Conservation (phyloP, 768 basidiomycete genomes). For the Hebeloma cylindrosporum region DNA sequence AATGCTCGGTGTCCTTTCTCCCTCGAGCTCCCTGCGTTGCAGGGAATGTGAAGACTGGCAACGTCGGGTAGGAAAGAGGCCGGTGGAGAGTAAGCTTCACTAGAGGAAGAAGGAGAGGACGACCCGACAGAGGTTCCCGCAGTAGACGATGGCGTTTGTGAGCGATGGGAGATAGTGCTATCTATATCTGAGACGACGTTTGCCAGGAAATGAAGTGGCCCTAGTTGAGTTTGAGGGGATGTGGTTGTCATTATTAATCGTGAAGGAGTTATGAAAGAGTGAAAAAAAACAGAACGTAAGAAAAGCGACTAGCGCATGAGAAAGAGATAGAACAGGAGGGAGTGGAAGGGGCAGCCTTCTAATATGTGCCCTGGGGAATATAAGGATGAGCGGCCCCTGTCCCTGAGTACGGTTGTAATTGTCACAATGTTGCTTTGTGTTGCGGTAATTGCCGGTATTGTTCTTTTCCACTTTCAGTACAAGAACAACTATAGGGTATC, state of each 20-base stretch:
- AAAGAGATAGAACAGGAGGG: slow-evolving; percentile 21
- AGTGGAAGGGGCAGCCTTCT: slow-evolving; percentile 16
- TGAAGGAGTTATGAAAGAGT: slow-evolving; percentile 24
- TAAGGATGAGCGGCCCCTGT: slow-evolving; percentile 24
- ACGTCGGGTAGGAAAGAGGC: slow-evolving; percentile 22
- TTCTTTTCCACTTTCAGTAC: slow-evolving; percentile 29
- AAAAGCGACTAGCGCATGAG: slow-evolving; percentile 37
- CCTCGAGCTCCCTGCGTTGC: slow-evolving; percentile 18
- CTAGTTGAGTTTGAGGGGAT: slow-evolving; percentile 20
- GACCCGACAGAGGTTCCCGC: slow-evolving; percentile 17
- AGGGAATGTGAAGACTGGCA: slow-evolving; percentile 28
- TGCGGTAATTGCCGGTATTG: slow-evolving; percentile 39
- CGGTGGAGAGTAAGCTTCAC: slow-evolving; percentile 7
- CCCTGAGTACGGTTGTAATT: slow-evolving; percentile 11
- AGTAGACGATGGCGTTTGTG: slow-evolving; percentile 15
- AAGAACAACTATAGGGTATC: too few relatives aligned
- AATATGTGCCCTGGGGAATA: slow-evolving; percentile 18
- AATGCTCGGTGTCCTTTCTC: slow-evolving; percentile 25
- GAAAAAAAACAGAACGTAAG: slow-evolving; percentile 25
- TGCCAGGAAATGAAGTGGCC: slow-evolving; percentile 40
- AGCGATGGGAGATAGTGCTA: slow-evolving; percentile 18
- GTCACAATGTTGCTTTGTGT: slow-evolving; percentile 14
- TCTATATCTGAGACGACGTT: slow-evolving; percentile 31
- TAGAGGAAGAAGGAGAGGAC: slow-evolving; percentile 20
- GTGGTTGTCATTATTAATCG: slow-evolving; percentile 32